These are phyloP conservation scores for Aspergillus hiratsukae DNA, from an alignment of 2,329 filamentous ascomycete genomes.

Conservation along the genomic window DNA sequence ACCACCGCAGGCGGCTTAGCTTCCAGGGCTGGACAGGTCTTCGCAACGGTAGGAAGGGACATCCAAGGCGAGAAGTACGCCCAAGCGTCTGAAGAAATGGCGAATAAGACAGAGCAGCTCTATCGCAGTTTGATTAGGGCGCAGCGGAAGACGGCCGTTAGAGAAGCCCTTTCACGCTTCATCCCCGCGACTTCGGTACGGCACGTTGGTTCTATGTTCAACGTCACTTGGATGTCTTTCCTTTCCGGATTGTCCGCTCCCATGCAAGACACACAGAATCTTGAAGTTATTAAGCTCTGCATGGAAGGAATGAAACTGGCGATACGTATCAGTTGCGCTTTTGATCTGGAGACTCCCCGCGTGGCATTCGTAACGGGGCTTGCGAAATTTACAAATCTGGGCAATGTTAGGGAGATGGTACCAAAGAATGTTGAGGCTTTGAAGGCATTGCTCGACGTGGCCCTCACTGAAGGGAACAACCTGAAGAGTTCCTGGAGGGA, in stretches of 20 bases:
- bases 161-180: conserved; percentile 65
- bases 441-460: conserved; percentile 85
- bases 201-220: conserved; percentile 97
- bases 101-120: conserved; percentile 71
- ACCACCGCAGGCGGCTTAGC: conserved; percentile 65
- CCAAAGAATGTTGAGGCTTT: conserved; percentile 95
- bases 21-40: conserved; percentile 77
- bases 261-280: conserved; percentile 87
- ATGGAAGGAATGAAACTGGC: conserved; percentile 94
- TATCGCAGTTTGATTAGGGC: conserved; percentile 91
- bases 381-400: conserved; percentile 90
- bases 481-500: conserved; percentile 92
- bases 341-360: conserved; percentile 86
- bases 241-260: conserved; percentile 90
- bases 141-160: conserved; percentile 74
- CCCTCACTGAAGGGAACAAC: conserved; percentile 85
- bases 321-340: conserved; percentile 87
- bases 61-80: conserved; percentile 88
- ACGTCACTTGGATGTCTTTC: conserved; percentile 98
- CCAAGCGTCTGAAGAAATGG: conserved; percentile 94
- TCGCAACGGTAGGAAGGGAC: conserved; percentile 88
- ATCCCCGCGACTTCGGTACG: conserved; percentile 91
- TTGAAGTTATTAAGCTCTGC: conserved; percentile 86
- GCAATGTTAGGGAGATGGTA: conserved; percentile 91
- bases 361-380: conserved; percentile 93